Conservation (phyloP, 371 early-diverging fungal genomes). For the Lichtheimia corymbifera region DNA sequence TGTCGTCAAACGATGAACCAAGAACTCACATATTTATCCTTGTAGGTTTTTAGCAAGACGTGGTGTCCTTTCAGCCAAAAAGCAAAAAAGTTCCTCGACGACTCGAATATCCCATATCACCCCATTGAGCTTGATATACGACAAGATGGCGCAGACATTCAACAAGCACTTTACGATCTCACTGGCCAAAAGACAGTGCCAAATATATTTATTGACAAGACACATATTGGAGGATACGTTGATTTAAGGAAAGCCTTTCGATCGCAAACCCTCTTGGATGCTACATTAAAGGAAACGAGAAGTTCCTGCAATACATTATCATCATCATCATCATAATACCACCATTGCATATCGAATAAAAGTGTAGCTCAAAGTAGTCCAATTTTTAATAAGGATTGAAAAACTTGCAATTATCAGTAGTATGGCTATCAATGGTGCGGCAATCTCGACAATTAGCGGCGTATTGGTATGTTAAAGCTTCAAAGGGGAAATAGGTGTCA, state of each 20-base stretch:
- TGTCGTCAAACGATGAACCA: neutral
- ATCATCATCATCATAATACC: too few species aligned
- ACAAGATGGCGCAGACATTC: slow-evolving; percentile 76
- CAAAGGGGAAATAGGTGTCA: neutral
- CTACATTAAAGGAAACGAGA: slow-evolving; percentile 36
- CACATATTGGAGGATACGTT: slow-evolving; percentile 85
- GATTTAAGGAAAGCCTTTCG: slow-evolving; percentile 58
- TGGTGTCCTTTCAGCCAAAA: slow-evolving; percentile 83
- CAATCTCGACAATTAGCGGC: neutral
- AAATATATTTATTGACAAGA: slow-evolving; percentile 81
- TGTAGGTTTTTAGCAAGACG: slow-evolving; percentile 79
- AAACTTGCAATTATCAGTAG: slow-evolving; percentile 1
- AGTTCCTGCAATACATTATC: neutral
- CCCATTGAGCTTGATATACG: slow-evolving; percentile 60
- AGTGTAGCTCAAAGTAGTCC: too few species aligned
- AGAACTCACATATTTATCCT: neutral
- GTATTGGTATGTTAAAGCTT: neutral
- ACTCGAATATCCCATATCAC: slow-evolving; percentile 50
- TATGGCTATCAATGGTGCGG: slow-evolving; percentile 6
- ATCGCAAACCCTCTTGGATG: slow-evolving; percentile 52
- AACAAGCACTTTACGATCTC: slow-evolving; percentile 63
- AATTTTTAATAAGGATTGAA: neutral
- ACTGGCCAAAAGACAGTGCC: slow-evolving; percentile 89
- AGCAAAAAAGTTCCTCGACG: slow-evolving; percentile 67
- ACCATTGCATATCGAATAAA: too few species aligned